Evolutionary conservation across 164 flowering plant genomes (phyloP), one percentile per base, ranked within the genome.

Genomic region (Houttuynia cordata): DNA sequence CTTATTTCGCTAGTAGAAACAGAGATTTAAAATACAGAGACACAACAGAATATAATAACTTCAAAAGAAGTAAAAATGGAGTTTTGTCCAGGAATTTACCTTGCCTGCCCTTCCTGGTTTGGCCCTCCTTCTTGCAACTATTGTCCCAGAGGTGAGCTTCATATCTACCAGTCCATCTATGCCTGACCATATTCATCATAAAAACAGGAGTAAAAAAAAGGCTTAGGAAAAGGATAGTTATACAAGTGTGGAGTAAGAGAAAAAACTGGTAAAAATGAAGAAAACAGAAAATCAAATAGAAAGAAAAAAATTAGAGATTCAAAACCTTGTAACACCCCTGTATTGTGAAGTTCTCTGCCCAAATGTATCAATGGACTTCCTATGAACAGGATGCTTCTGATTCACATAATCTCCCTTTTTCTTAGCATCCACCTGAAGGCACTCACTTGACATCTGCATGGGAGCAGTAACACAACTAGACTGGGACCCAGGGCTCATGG

Each of bases 121-220:
- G 94, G 25, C 96, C 96, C 68, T 89, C 97, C 64, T 85, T 87
- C 83, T 85, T 87, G 81, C 92, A 85, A 63, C 97, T 89, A 65
- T 89, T 89, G 57, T 89, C 96, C 96, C 96, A 89, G 6, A 89
- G 75, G 76, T 89, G 96, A 10, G 96, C 96, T 72, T 88, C 96
- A 70, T 87, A 87, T 74, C 96, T 85, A 42, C 96, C 96, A 45
- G 96, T 88, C 96, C 96, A 88, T 60, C 97, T 78, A 75, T 89
- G 97, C 67, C 97, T 85, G 80, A 64, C 12, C 3, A 45, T 12
- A 8, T 45, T 45, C 12, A 12, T 45, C 4, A 45, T 12, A 1
- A 45, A 10, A 45, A 17, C 8, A 10, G 6, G 6, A 6, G 6
- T 30, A 30, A 30, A 30, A 30, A 3, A 45, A 45, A 4, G 14